Base-by-base conservation (phyloP, 1,139 yeast species). In the Suzukiozyma palmioleophila region DNA sequence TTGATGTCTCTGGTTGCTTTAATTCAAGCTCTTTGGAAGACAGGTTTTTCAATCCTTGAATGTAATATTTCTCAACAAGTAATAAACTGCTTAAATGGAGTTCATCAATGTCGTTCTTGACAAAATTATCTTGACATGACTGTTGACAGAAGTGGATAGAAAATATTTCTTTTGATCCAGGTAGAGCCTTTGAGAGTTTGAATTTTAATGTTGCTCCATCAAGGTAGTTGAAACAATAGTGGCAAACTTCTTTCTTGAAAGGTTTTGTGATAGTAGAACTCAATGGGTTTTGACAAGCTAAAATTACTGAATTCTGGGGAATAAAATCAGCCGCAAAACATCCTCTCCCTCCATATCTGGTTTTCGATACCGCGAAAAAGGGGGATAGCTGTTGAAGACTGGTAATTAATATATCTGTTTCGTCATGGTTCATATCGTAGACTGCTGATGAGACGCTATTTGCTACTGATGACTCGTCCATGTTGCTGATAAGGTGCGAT, bases 161-260 rank as follows among this genome's bases (percentile, higher is more conserved):
- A 39, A 86, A 81, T 3, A 50, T 44, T 8, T 68, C 69, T 2
- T 77, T 59, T 13, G 31, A 28, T 3, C 31, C 31, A 49, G 88
- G 81, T 48, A 81, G 79, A 16, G 79, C 79, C 32, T 78, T 40
- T 26, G 54, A 45, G 27, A 64, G 40, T 39, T 64, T 70, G 31
- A 49, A 49, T 45, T 75, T 80, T 61, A 78, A 62, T 28, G 64
- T 59, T 32, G 56, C 60, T 1, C 86, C 85, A 48, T 68, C 57
- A 32, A 66, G 64, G 51, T 79, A 82, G 2, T 47, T 45, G 50
- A 71, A 79, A 51, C 90, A 83, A 42, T 54, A 50, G 3, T 73
- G 66, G 52, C 90, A 83, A 1, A 79, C 84, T 50, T 83, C 89
- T 50, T 81, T 81, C 40, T 77, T 72, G 54, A 79, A 82, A 6